Evolutionary conservation across 768 basidiomycete genomes (phyloP), one percentile per base, ranked within the genome.

Genomic region (Rhodosporidiobolus sp.): DNA sequence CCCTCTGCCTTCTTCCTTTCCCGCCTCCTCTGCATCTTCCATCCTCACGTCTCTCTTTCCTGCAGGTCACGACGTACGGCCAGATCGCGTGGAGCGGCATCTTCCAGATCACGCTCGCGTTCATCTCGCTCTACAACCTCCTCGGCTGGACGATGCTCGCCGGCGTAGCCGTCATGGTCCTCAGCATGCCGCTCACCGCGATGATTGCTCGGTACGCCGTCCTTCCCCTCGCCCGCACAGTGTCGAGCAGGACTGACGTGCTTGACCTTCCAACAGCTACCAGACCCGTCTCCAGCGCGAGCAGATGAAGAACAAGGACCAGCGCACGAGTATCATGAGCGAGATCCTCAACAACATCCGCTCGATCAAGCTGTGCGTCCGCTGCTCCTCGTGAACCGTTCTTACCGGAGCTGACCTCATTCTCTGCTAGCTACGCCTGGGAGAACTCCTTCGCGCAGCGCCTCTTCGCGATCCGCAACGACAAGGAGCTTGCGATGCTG

Each of bases 221-320:
- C 4, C 38, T 10, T 53, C 38, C 32, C 8, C 7, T 35, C 35
- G n/a, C 19, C 20, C n/a, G 7, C 20, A 26, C 12, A 8, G 6
- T 9, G 12, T 52, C n/a, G 11, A 16, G 19, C 50, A 22, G 50
- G 34, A n/a, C 22, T 58, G 24, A 58, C 35, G 4, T 34, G 7
- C 26, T 20, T 35, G 14, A 10, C 14, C 32, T 53, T n/a, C 38
- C 68, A n/a, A 77, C 58, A 75, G 78, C 30, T 77, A 77, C 80
- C 83, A 78, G 48, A 75, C 77, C 22, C 72, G 70, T 55, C 87
- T 95, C 84, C 92, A 96, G 78, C 86, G 90, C 74, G 78, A 87
- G 76, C 93, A 97, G 80, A 97, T 97, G 95, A 93, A 92, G 81
- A 92, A 90, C 81, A 86, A 92, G 70, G 94, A 94, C 78, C 85